Percentiles rank a stretch among this genome's conserved stretches.
Evolutionary conservation across 768 basidiomycete genomes (phyloP).

Genomic region (Solioccasus polychromus): DNA sequence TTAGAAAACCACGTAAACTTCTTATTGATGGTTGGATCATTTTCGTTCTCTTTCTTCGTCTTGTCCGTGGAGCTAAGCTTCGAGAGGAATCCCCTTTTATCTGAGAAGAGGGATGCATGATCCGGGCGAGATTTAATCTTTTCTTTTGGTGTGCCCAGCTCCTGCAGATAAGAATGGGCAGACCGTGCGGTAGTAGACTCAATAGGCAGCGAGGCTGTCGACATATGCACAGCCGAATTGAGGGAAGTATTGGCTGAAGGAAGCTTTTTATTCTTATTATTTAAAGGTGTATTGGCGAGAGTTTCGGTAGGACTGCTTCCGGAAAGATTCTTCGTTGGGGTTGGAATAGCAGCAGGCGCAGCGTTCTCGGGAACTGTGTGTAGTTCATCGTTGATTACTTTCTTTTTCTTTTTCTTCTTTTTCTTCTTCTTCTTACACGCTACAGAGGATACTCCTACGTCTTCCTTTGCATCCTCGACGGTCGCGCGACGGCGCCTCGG

Average conservation of each 20-base stretch:
- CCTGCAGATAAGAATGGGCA: conserved; percentile 64
- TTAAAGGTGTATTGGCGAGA: conserved; percentile 17
- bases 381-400: conserved; percentile 28
- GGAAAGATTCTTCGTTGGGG: conserved; percentile 18
- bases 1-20: conserved; percentile 56
- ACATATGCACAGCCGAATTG: conserved; percentile 27
- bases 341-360: conserved; percentile 8
- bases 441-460: conserved; percentile 38
- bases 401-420: conserved; percentile 79
- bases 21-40: conserved; percentile 25
- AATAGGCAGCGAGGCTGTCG: conserved; percentile 42
- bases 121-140: conserved; percentile 73
- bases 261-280: too few species aligned
- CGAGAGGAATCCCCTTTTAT: conserved; percentile 47
- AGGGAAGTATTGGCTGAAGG: conserved; percentile 16
- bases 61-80: conserved; percentile 38
- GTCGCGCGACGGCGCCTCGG: conserved; percentile 42
- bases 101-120: conserved; percentile 49
- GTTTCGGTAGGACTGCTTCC: conserved; percentile 22
- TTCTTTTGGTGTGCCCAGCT: conserved; percentile 47
- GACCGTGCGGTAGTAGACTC: conserved; percentile 61
- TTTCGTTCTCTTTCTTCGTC: conserved; percentile 34
- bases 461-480: conserved; percentile 73
- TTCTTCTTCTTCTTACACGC: conserved; percentile 52
- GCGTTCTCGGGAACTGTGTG: conserved; percentile 23